A percentile compares a stretch with the other conserved stretches of the same genome.
These are phyloP conservation scores for Pisolithus orientalis DNA, from an alignment of 768 basidiomycete species.

Conservation along the genomic window DNA sequence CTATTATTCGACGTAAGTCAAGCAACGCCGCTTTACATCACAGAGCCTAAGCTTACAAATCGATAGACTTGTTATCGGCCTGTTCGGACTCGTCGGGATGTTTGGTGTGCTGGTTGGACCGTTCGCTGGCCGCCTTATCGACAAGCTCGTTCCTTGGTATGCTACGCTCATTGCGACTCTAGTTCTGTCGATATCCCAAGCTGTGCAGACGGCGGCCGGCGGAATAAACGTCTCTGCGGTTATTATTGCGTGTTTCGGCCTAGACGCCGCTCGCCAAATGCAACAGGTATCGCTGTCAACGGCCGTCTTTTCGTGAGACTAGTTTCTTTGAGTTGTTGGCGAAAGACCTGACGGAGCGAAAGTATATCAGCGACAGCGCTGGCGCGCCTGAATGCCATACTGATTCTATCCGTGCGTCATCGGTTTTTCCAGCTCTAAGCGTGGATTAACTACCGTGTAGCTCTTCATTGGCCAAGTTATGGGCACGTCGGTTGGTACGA, in stretches of 20 bases:
- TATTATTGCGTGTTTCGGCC: slow-evolving; percentile 59
- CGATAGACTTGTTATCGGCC: slow-evolving; percentile 51
- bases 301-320: slow-evolving; percentile 40
- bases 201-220: slow-evolving; percentile 63
- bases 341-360: slow-evolving; percentile 2
- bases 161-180: slow-evolving; percentile 54
- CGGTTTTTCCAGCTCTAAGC: neutral
- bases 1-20: slow-evolving; percentile 58
- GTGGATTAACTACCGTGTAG: slow-evolving; percentile 8
- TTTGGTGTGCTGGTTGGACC: slow-evolving; percentile 67
- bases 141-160: slow-evolving; percentile 72
- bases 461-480: slow-evolving; percentile 78
- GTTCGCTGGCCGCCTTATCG: slow-evolving; percentile 60
- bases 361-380: slow-evolving; percentile 42
- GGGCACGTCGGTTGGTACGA: slow-evolving; percentile 70
- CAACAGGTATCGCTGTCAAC: slow-evolving; percentile 63
- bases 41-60: neutral
- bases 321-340: slow-evolving; percentile 1
- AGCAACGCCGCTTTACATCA: neutral
- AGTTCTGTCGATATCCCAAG: slow-evolving; percentile 44
- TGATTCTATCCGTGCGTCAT: slow-evolving; percentile 55
- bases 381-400: slow-evolving; percentile 71
- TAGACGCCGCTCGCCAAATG: slow-evolving; percentile 73
- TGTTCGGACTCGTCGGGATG: slow-evolving; percentile 71
- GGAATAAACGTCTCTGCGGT: slow-evolving; percentile 67